Evolutionary conservation across 306 rosid genomes (phyloP).

Genomic region (Medicago ruthenica): DNA sequence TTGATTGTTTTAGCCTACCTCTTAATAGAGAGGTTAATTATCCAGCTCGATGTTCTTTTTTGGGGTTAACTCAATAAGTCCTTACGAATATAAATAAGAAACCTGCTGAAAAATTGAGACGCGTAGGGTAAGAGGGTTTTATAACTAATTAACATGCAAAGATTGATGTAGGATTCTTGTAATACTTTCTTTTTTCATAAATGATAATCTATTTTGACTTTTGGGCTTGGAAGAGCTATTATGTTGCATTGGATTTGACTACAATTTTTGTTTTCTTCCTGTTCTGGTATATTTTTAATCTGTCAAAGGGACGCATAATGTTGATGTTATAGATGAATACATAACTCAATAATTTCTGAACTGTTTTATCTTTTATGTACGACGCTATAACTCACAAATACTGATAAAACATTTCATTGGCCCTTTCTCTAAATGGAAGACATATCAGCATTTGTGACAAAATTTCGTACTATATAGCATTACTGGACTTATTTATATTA

Average conservation of each 20-base stretch:
- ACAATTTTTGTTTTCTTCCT: not conserved
- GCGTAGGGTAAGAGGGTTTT: not conserved
- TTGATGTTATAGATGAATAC: conserved; percentile 36
- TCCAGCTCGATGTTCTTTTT: not conserved
- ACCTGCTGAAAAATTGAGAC: not conserved
- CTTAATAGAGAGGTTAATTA: not conserved
- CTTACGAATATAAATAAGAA: not conserved
- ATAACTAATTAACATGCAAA: not conserved
- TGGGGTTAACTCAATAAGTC: not conserved
- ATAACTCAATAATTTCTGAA: not conserved
- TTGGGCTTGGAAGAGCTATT: not conserved
- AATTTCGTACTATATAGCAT: not conserved
- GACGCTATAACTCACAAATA: no score
- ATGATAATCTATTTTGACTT: no score
- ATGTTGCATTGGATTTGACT: not conserved
- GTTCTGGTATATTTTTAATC: not conserved
- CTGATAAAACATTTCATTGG: no score
- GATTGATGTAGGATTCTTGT: not conserved
- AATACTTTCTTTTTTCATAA: no score
- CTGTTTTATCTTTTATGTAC: no score
- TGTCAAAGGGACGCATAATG: conserved; percentile 4
- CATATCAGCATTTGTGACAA: not conserved
- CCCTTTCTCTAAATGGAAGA: not conserved
- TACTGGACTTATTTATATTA: conserved; percentile 34
- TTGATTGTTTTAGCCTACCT: not conserved